Percentiles rank a stretch among this genome's conserved stretches.
phyloP scores from a whole-genome alignment of 257 asterid species.

The Nemophila menziesii region DNA sequence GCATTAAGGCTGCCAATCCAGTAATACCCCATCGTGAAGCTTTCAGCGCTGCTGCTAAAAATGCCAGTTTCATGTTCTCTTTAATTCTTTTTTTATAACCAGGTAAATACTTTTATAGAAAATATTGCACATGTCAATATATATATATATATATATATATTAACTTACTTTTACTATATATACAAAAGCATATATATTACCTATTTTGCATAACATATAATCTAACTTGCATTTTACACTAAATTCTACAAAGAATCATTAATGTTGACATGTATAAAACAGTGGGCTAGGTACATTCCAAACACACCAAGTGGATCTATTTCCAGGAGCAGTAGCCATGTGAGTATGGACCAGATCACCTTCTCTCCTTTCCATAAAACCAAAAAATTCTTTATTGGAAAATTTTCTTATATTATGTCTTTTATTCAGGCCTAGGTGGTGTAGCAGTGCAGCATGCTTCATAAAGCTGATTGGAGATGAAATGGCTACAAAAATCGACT shows the following conservation, averaged over 20 bases:
- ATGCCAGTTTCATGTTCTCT: slow-evolving; percentile 34
- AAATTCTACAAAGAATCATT: not conserved
- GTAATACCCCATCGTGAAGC: slow-evolving; percentile 98
- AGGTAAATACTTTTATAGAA: not conserved
- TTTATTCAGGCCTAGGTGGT: slow-evolving; percentile 4
- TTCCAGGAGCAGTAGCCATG: slow-evolving; percentile 32
- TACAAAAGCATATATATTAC: not conserved
- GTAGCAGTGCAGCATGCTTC: not conserved
- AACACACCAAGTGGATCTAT: slow-evolving; percentile 36
- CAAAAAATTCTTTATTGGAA: not conserved
- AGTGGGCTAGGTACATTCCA: slow-evolving; percentile 98
- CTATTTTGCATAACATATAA: not conserved
- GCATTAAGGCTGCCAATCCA: slow-evolving; percentile 82
- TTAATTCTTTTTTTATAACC: not conserved
- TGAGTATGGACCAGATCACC: too few relatives aligned
- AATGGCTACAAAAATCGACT: not conserved
- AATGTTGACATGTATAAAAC: slow-evolving; percentile 1
- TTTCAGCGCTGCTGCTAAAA: slow-evolving; percentile 94
- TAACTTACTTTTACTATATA: too few relatives aligned
- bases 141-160: too few relatives aligned
- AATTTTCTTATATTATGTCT: not conserved
- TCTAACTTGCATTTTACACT: not conserved
- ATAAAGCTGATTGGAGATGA: not conserved
- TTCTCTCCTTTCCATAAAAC: too few relatives aligned
- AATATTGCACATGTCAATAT: not conserved